phyloP scores from a whole-genome alignment of 441 rosid genomes.

The Croton laevigatus region DNA sequence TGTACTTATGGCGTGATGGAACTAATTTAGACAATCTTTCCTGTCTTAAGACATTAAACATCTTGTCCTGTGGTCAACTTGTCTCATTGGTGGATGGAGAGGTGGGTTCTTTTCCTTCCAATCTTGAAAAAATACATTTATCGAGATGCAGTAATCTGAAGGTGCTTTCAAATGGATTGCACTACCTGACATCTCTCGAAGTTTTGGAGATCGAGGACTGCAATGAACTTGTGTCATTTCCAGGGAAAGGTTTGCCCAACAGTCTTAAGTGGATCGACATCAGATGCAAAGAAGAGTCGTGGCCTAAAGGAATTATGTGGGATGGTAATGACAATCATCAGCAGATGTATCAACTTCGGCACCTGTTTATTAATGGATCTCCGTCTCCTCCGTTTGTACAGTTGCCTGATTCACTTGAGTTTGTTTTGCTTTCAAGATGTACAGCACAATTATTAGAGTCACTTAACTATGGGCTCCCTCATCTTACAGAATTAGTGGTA shows the following conservation, averaged over 20 bases:
- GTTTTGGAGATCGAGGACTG: not conserved
- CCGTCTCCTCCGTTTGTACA: not conserved
- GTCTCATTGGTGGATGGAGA: not conserved
- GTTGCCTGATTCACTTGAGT: not conserved
- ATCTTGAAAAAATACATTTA: not conserved
- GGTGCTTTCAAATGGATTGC: conserved; percentile 5
- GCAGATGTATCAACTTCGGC: not conserved
- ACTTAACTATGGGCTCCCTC: not conserved
- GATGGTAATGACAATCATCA: too few species aligned
- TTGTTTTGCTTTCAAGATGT: not conserved
- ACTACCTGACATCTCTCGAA: not conserved
- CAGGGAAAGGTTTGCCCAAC: not conserved
- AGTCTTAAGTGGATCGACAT: not conserved
- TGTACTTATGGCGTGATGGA: conserved; percentile 4
- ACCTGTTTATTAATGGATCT: not conserved
- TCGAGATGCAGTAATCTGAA: not conserved
- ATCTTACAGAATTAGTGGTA: not conserved
- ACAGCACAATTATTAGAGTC: not conserved
- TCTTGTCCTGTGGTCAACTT: not conserved
- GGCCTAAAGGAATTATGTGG: not conserved
- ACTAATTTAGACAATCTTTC: not conserved
- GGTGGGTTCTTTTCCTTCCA: not conserved
- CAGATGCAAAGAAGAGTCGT: not conserved
- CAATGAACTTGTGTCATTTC: not conserved
- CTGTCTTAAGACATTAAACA: not conserved